A percentile compares a stretch with the other conserved stretches of the same genome.
These are phyloP conservation scores for Nitzschia putrida DNA, from an alignment of 108 stramenopile genomes.

Conservation along the genomic window DNA sequence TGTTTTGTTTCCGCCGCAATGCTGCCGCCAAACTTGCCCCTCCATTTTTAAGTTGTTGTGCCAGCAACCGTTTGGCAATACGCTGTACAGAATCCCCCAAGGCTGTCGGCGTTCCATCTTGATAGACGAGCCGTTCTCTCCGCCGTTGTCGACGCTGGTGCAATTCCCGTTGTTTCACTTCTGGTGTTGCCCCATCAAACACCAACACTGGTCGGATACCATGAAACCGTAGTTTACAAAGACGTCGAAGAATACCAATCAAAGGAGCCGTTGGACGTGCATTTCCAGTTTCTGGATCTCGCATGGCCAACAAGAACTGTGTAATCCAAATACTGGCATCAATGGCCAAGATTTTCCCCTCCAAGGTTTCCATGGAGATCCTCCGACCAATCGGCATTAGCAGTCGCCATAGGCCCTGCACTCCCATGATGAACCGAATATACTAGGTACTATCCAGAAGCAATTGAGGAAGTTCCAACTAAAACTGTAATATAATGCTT, in stretches of 20 bases:
- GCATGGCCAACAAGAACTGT: constrained; percentile 97
- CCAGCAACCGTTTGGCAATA: constrained; percentile 76
- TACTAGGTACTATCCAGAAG: no score
- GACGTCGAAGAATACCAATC: constrained; percentile 88
- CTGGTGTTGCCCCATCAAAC: constrained; percentile 96
- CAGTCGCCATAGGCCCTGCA: constrained; percentile 90
- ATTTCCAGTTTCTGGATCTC: constrained; percentile 86
- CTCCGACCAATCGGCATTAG: constrained; percentile 93
- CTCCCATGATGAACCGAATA: constrained; percentile 68
- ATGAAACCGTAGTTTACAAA: constrained; percentile 93
- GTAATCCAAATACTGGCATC: constrained; percentile 97
- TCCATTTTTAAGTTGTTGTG: constrained; percentile 55
- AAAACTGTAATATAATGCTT: no score
- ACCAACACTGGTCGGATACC: constrained; percentile 96
- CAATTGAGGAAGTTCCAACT: no score
- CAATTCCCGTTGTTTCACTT: constrained; percentile 86
- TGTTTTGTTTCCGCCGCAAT: constrained; percentile 1
- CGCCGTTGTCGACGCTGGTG: constrained; percentile 51
- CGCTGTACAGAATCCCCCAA: constrained; percentile 48
- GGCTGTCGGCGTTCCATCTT: constrained; percentile 26
- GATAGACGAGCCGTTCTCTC: constrained; percentile 44
- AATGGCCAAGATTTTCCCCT: constrained; percentile 93
- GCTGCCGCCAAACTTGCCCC: constrained; percentile 21
- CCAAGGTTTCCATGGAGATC: constrained; percentile 93
- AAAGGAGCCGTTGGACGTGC: constrained; percentile 90